These are phyloP conservation scores for Eucalyptus camaldulensis DNA, from an alignment of 345 rosid species.

Conservation along the genomic window DNA sequence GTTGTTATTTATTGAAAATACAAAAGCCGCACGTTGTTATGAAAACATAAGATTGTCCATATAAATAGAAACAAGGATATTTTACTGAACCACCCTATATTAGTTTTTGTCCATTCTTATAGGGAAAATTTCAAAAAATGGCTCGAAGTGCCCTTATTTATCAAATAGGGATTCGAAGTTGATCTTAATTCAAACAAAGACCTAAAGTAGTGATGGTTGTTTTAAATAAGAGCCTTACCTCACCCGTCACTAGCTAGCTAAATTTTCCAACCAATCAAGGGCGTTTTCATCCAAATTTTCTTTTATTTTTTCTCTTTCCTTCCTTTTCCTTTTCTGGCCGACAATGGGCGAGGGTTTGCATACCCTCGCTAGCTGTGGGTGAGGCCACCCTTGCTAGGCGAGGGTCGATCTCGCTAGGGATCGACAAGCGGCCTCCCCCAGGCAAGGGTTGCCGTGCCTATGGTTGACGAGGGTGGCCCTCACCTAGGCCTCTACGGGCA, in stretches of 20 bases:
- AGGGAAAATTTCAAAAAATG: too few relatives aligned
- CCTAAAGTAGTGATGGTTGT: too few relatives aligned
- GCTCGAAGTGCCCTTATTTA: too few relatives aligned
- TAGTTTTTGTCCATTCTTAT: neutral
- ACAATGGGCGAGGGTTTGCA: accelerated
- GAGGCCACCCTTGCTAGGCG: too few relatives aligned
- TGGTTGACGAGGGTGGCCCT: accelerated
- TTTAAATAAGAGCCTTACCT: too few relatives aligned
- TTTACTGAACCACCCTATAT: neutral
- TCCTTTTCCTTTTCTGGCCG: accelerated
- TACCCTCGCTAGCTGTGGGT: accelerated
- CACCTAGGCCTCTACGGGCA: accelerated
- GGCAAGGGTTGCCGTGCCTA: accelerated
- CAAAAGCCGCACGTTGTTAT: neutral
- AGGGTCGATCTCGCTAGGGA: too few relatives aligned
- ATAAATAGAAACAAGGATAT: neutral
- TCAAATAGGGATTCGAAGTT: too few relatives aligned
- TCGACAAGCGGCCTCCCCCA: too few relatives aligned
- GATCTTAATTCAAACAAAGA: too few relatives aligned
- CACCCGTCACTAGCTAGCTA: accelerated
- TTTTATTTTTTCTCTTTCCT: too few relatives aligned
- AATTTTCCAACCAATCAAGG: accelerated
- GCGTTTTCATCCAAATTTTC: too few relatives aligned
- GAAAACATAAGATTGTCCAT: neutral
- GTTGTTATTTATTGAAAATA: neutral